These are phyloP conservation scores for Fusarium napiforme DNA, from an alignment of 2,329 filamentous ascomycete species.

Conservation along the genomic window DNA sequence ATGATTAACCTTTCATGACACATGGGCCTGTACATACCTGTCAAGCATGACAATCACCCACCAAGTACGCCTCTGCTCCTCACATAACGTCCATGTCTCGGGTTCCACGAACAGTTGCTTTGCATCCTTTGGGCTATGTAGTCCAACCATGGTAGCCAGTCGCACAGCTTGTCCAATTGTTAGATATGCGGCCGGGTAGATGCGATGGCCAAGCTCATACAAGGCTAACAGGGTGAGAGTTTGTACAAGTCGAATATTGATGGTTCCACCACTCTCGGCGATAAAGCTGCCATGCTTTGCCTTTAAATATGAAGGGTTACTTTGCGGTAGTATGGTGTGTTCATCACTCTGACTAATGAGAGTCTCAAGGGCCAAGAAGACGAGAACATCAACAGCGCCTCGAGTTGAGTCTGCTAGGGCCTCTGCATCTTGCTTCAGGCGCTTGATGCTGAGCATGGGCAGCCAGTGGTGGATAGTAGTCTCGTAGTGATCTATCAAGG, in stretches of 20 bases:
- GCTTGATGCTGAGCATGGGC: background rate
- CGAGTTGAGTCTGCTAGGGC: fast-evolving
- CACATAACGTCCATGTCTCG: background rate
- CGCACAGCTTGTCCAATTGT: background rate
- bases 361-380: background rate
- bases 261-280: background rate
- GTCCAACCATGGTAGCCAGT: background rate
- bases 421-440: fast-evolving
- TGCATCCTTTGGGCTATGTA: background rate
- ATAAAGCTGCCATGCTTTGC: background rate
- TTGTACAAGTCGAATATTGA: background rate
- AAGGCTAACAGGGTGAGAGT: fast-evolving
- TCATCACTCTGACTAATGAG: background rate
- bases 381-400: background rate
- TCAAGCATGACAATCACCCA: background rate
- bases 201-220: background rate
- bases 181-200: background rate
- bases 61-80: background rate
- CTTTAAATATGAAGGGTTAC: background rate
- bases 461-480: background rate
- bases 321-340: background rate
- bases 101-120: background rate
- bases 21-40: fast-evolving
- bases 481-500: background rate
- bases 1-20: fast-evolving